These are phyloP conservation scores for Geotrichum histeridarum DNA, from an alignment of 1,139 yeast genomes.

Conservation along the genomic window DNA sequence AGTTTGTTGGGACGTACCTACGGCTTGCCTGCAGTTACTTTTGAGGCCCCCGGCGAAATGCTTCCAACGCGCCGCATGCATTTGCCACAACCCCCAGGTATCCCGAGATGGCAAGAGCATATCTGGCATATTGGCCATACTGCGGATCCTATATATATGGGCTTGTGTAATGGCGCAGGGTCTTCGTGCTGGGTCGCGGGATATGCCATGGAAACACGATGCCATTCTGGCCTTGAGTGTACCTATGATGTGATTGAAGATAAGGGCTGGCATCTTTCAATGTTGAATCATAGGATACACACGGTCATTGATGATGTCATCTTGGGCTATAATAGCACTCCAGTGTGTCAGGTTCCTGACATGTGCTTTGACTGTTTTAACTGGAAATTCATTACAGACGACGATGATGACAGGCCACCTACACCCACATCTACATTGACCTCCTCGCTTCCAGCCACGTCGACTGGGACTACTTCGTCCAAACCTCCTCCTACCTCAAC, in stretches of 20 bases:
- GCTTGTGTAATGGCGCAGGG: conserved; percentile 93
- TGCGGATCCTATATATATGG: conserved; percentile 96
- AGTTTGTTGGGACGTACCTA: conserved; percentile 79
- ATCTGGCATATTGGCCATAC: conserved; percentile 96
- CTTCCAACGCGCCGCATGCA: conserved; percentile 79
- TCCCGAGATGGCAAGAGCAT: conserved; percentile 72
- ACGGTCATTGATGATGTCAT: conserved; percentile 84
- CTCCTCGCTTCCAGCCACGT: conserved; percentile 7
- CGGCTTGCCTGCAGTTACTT: conserved; percentile 85
- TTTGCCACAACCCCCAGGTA: conserved; percentile 88
- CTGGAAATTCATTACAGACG: conserved; percentile 69
- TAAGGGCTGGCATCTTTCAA: conserved; percentile 84
- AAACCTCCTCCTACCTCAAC: conserved; percentile 7
- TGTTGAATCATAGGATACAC: conserved; percentile 84
- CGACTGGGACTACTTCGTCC: conserved; percentile 2
- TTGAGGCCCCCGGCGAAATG: conserved; percentile 91
- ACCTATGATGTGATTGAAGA: conserved; percentile 87
- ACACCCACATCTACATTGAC: conserved; percentile 11
- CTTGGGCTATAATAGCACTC: conserved; percentile 66
- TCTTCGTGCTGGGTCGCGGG: conserved; percentile 89
- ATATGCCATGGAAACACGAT: conserved; percentile 93
- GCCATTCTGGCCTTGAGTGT: conserved; percentile 89
- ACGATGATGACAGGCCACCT: conserved; percentile 23
- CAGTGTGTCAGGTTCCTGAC: conserved; percentile 66
- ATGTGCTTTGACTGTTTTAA: conserved; percentile 81